These are phyloP conservation scores for Lignosus rhinocerotis DNA, from an alignment of 1,284 basidiomycete species.

Conservation along the genomic window DNA sequence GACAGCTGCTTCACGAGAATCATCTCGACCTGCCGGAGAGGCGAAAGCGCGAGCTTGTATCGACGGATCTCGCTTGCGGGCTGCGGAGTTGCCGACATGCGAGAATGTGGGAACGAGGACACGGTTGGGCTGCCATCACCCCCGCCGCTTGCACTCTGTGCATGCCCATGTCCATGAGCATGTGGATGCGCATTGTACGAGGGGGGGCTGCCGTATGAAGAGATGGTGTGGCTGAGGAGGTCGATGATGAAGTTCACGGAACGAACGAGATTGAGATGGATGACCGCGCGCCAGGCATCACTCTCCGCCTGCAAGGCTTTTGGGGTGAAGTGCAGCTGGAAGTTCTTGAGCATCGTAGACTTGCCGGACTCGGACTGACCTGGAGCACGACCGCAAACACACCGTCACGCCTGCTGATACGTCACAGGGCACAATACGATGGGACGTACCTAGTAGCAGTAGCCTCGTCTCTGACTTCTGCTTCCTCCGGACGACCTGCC, in stretches of 20 bases:
- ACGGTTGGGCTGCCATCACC: conserved; percentile 11
- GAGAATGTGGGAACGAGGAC: conserved; percentile 1
- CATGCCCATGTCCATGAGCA: not conserved
- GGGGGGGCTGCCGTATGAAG: not conserved
- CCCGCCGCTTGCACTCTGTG: not conserved
- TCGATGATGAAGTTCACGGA: conserved; percentile 59
- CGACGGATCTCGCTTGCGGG: conserved; percentile 39
- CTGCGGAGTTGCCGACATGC: conserved; percentile 14
- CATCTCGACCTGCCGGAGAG: conserved; percentile 54
- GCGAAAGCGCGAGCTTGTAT: conserved; percentile 49
- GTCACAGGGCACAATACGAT: not conserved
- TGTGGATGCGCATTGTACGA: conserved; percentile 1
- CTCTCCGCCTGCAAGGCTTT: conserved; percentile 56
- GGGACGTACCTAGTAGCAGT: conserved; percentile 51
- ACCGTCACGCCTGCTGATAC: not conserved
- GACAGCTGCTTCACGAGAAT: conserved; percentile 37
- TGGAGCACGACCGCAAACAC: conserved; percentile 20
- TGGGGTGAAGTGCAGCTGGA: conserved; percentile 59
- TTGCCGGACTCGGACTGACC: conserved; percentile 68
- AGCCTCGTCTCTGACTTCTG: conserved; percentile 45
- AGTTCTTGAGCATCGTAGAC: conserved; percentile 64
- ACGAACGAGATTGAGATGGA: conserved; percentile 61
- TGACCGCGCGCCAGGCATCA: conserved; percentile 57
- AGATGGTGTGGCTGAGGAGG: conserved; percentile 31
- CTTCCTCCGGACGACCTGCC: conserved; percentile 38